Percentiles rank a stretch among this genome's conserved stretches.
Evolutionary conservation across 495 filamentous ascomycete species (phyloP).

Genomic region (Aspergillus biplanus): DNA sequence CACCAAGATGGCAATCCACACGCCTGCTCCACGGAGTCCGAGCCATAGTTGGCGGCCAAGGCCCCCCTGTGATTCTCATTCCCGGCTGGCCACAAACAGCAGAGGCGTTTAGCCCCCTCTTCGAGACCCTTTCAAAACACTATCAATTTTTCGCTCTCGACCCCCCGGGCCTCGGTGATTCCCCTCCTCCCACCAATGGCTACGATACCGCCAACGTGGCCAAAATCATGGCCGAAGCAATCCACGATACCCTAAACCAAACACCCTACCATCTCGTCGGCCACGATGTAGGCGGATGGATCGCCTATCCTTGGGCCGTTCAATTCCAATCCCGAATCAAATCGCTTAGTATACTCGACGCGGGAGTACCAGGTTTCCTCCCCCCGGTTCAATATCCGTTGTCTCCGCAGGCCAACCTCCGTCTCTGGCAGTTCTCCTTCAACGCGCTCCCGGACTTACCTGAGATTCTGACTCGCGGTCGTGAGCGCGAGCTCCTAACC

Average conservation of each 20-base stretch:
- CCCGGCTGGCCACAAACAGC: conserved; percentile 36
- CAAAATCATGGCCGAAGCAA: conserved; percentile 29
- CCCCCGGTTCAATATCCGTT: conserved; percentile 25
- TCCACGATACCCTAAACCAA: conserved; percentile 24
- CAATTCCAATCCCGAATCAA: conserved; percentile 29
- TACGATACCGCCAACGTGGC: conserved; percentile 31
- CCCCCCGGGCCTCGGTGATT: conserved; percentile 29
- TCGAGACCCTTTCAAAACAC: conserved; percentile 29
- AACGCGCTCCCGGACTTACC: conserved; percentile 33
- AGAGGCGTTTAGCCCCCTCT: conserved; percentile 29
- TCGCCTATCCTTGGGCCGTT: conserved; percentile 33
- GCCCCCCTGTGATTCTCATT: conserved; percentile 28
- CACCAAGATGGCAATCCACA: conserved; percentile 27
- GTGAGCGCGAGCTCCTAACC: conserved; percentile 29
- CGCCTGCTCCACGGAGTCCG: conserved; percentile 32
- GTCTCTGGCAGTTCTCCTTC: conserved; percentile 37
- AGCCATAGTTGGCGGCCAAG: conserved; percentile 33
- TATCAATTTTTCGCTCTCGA: conserved; percentile 33
- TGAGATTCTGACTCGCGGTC: conserved; percentile 28
- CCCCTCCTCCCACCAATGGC: conserved; percentile 18
- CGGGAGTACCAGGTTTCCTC: conserved; percentile 29
- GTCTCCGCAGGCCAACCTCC: conserved; percentile 25
- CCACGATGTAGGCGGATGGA: conserved; percentile 35
- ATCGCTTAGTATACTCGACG: conserved; percentile 34
- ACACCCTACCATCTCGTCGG: conserved; percentile 31